Percentiles rank a stretch among this genome's conserved stretches.
These are phyloP conservation scores for Forsythia suspensa DNA, from an alignment of 257 asterid species.

Conservation along the genomic window DNA sequence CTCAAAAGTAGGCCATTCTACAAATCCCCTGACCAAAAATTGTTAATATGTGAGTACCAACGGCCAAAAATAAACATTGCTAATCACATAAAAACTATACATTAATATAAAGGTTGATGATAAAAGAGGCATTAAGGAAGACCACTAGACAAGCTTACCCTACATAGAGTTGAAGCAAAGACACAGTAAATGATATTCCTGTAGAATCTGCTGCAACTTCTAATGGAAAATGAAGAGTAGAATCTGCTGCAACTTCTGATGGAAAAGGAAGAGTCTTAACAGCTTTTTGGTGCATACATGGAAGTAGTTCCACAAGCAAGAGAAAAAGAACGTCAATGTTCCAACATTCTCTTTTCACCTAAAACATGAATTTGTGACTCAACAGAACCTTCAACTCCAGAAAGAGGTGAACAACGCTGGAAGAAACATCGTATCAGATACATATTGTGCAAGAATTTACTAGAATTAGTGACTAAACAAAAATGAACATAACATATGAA, in stretches of 20 bases:
- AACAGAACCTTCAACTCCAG: conserved; percentile 96
- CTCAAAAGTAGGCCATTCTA: conserved; percentile 88
- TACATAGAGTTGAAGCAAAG: conserved; percentile 72
- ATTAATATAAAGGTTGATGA: background rate
- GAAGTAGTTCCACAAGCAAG: conserved; percentile 70
- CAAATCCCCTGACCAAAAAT: conserved; percentile 62
- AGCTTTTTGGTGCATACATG: conserved; percentile 68
- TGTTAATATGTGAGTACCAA: conserved; percentile 21
- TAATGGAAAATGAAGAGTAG: too few species aligned
- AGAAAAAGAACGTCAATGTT: conserved; percentile 82
- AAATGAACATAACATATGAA: conserved; percentile 13
- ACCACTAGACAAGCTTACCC: conserved; percentile 47
- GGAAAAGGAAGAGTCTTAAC: conserved; percentile 79
- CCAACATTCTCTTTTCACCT: conserved; percentile 98
- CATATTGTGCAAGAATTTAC: conserved; percentile 3
- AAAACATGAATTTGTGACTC: conserved; percentile 95
- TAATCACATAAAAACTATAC: conserved; percentile 3
- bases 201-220: conserved; percentile 32
- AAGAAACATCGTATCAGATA: conserved; percentile 37
- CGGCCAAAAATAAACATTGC: conserved; percentile 17
- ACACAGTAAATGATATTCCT: conserved; percentile 43
- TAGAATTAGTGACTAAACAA: background rate
- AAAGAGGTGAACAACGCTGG: conserved; percentile 94
- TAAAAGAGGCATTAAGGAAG: conserved; percentile 18
- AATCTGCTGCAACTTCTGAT: conserved; percentile 26